A percentile compares a stretch with the other conserved stretches of the same genome.
Evolutionary conservation across 495 filamentous ascomycete genomes (phyloP).

Genomic region (Peziza echinospora): DNA sequence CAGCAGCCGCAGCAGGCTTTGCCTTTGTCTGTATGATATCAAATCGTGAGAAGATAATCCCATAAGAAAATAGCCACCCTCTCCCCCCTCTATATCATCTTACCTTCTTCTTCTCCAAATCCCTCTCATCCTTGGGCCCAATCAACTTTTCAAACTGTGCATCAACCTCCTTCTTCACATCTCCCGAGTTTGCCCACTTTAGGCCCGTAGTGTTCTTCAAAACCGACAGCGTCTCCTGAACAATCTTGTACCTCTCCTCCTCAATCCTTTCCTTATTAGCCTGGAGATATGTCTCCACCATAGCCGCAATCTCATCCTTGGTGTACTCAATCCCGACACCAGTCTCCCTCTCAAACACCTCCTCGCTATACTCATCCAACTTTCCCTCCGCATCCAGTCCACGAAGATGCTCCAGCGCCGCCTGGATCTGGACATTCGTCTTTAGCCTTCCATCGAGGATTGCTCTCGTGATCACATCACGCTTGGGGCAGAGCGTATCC

Average conservation of each 20-base stretch:
- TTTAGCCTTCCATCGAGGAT: conserved; percentile 12
- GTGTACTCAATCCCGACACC: conserved; percentile 19
- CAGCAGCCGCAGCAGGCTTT: not conserved
- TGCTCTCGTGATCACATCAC: conserved; percentile 12
- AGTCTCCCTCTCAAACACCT: conserved; percentile 14
- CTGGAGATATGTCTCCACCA: conserved; percentile 9
- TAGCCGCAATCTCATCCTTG: conserved; percentile 4
- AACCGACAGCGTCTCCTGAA: conserved; percentile 9
- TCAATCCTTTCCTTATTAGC: conserved; percentile 8
- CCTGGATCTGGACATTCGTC: conserved; percentile 14
- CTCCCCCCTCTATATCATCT: no score
- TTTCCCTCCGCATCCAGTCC: not conserved
- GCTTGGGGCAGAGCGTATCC: conserved; percentile 9
- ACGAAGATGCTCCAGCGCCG: conserved; percentile 14
- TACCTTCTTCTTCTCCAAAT: conserved; percentile 14
- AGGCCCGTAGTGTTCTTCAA: conserved; percentile 14
- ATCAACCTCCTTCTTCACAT: conserved; percentile 17
- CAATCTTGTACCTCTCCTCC: conserved; percentile 14
- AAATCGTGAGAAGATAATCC: no score
- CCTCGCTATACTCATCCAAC: conserved; percentile 9
- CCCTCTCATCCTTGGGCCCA: conserved; percentile 18
- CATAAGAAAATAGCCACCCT: no score
- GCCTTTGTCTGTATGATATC: not conserved
- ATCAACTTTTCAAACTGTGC: conserved; percentile 9
- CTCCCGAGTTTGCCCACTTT: conserved; percentile 15